A percentile compares a stretch with the other conserved stretches of the same genome.
Conservation (phyloP, 768 basidiomycete genomes). For the Strobilomyces dryophilus region DNA sequence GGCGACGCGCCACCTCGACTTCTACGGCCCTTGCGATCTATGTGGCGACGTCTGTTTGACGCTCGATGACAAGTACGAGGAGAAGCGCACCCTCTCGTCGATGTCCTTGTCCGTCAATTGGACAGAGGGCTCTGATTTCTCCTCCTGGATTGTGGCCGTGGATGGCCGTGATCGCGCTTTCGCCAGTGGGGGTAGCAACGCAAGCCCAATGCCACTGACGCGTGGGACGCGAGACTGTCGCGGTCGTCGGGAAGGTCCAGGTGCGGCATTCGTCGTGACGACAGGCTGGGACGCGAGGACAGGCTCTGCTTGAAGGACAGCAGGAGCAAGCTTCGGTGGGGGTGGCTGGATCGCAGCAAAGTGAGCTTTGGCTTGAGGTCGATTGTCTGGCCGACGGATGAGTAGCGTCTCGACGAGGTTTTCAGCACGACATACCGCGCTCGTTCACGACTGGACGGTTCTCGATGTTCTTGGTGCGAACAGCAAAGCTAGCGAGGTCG, state of each 20-base stretch:
- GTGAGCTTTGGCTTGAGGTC: conserved; percentile 53
- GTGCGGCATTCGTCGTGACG: conserved; percentile 7
- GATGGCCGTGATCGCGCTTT: conserved; percentile 18
- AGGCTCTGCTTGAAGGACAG: conserved; percentile 41
- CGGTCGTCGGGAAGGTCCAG: conserved; percentile 23
- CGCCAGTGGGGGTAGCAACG: conserved; percentile 20
- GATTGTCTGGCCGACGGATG: conserved; percentile 43
- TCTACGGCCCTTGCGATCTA: conserved; percentile 75
- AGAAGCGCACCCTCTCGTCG: conserved; percentile 54
- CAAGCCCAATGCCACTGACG: conserved; percentile 26
- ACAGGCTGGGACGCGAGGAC: conserved; percentile 18
- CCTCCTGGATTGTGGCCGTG: conserved; percentile 11
- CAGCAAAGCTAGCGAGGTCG: conserved; percentile 58
- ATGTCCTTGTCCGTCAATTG: conserved; percentile 65
- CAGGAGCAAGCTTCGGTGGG: conserved; percentile 42
- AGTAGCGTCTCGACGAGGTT: not conserved
- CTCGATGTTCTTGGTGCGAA: conserved; percentile 81
- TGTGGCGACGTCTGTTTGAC: not conserved
- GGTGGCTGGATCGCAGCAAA: conserved; percentile 58
- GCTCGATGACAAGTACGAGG: not conserved
- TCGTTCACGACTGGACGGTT: conserved; percentile 79
- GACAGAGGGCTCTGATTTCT: conserved; percentile 13
- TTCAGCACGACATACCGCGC: conserved; percentile 46
- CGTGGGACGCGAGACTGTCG: conserved; percentile 32
- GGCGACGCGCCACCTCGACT: conserved; percentile 63